phyloP scores from a whole-genome alignment of 2,329 filamentous ascomycete genomes.

The Apiospora marii region DNA sequence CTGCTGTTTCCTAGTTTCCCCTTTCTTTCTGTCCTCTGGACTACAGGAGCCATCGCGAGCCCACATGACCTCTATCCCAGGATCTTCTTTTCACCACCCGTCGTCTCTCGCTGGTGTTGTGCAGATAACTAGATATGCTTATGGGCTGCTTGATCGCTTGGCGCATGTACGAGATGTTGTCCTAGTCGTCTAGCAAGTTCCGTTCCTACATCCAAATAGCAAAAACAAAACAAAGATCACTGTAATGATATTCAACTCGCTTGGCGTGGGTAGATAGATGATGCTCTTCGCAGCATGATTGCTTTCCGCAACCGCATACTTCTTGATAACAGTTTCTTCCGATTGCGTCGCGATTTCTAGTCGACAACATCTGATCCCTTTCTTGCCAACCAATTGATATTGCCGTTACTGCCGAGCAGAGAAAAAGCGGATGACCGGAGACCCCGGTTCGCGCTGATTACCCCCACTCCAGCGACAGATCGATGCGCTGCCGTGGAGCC shows the following conservation, averaged over 20 bases:
- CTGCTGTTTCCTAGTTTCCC: neutral
- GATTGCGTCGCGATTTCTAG: neutral
- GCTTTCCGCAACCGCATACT: neutral
- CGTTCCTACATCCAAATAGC: neutral
- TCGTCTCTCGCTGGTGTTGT: neutral
- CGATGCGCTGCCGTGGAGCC: neutral
- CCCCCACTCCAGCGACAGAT: neutral
- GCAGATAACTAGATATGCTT: neutral
- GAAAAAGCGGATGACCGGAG: neutral
- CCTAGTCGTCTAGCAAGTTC: neutral
- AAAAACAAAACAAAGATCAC: neutral
- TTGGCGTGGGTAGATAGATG: neutral
- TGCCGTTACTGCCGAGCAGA: neutral
- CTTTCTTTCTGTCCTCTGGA: neutral
- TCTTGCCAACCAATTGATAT: neutral
- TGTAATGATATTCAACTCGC: neutral
- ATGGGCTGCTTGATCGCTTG: neutral
- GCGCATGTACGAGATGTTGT: neutral
- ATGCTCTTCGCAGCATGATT: neutral
- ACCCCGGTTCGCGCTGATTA: conserved; percentile 8
- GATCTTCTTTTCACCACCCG: neutral
- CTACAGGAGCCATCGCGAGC: neutral
- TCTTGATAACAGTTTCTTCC: neutral
- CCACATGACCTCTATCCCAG: neutral
- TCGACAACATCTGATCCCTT: neutral